phyloP scores from a whole-genome alignment of 1,284 basidiomycete species.

The Neotropicomus parvogracilis region DNA sequence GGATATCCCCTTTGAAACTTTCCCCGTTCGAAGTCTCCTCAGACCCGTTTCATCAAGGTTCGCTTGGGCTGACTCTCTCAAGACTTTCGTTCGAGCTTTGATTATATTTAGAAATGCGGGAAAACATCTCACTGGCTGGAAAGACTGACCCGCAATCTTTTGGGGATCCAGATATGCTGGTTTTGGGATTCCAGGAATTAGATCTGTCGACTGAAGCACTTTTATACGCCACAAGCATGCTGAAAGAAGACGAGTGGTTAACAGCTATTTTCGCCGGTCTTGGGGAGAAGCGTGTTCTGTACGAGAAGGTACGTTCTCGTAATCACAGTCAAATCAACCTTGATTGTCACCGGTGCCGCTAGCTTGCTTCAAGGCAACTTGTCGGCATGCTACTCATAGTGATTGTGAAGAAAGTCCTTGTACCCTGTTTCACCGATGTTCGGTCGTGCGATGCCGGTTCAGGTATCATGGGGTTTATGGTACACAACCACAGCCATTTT shows the following conservation, averaged over 20 bases:
- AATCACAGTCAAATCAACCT: neutral
- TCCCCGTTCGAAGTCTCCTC: conserved; percentile 33
- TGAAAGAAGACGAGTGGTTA: conserved; percentile 67
- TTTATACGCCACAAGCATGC: conserved; percentile 57
- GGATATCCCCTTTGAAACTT: conserved; percentile 38
- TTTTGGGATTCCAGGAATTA: conserved; percentile 73
- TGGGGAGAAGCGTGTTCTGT: conserved; percentile 60
- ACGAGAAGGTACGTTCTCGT: conserved; percentile 53
- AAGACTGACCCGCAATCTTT: conserved; percentile 15
- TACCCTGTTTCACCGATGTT: conserved; percentile 49
- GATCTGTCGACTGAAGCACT: conserved; percentile 73
- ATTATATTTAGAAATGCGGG: conserved; percentile 9
- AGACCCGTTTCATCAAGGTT: conserved; percentile 17
- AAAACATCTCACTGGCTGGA: conserved; percentile 21
- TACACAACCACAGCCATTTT: conserved; percentile 27
- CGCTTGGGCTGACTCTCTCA: neutral
- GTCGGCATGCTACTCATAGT: conserved; percentile 73
- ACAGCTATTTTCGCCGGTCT: conserved; percentile 60
- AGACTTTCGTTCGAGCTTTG: neutral
- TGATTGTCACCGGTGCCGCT: neutral
- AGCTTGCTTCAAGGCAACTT: conserved; percentile 72
- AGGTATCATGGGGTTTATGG: conserved; percentile 75
- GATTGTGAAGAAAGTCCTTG: conserved; percentile 54
- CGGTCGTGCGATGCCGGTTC: conserved; percentile 52
- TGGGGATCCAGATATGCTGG: conserved; percentile 59